These are phyloP conservation scores for Starmera stellimalicola DNA, from an alignment of 1,139 yeast genomes.

Conservation along the genomic window DNA sequence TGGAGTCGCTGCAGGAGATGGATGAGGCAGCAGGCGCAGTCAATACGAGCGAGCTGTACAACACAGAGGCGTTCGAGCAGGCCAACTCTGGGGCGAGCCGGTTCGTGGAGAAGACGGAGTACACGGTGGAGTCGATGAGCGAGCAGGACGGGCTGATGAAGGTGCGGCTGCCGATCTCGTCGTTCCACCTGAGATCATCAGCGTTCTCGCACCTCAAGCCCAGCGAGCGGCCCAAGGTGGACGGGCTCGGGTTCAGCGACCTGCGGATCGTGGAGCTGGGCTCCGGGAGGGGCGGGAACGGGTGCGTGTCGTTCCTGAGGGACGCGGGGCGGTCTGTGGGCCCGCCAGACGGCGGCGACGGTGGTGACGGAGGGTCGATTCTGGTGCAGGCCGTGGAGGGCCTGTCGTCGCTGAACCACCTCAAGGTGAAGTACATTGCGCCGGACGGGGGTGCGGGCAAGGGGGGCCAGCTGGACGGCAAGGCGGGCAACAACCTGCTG, in stretches of 20 bases:
- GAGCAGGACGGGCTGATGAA: constrained; percentile 15
- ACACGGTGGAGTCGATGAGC: constrained; percentile 5
- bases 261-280: constrained; percentile 55
- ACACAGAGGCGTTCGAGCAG: too few relatives aligned
- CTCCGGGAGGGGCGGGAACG: constrained; percentile 87
- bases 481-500: constrained; percentile 66
- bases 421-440: constrained; percentile 62
- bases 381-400: constrained; percentile 75
- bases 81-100: too few relatives aligned
- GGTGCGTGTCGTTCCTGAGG: constrained; percentile 74
- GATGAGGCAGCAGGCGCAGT: too few relatives aligned
- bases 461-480: constrained; percentile 74
- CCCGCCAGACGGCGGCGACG: constrained; percentile 98
- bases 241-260: constrained; percentile 38
- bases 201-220: constrained; percentile 26
- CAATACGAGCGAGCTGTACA: too few relatives aligned
- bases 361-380: constrained; percentile 86
- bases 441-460: constrained; percentile 65
- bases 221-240: constrained; percentile 30
- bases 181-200: constrained; percentile 30
- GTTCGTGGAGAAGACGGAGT: constrained; percentile 6
- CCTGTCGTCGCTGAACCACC: constrained; percentile 57
- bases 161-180: constrained; percentile 21
- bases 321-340: constrained; percentile 82
- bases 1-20: constrained; percentile 19